Evolutionary conservation across 169 alveolate genomes (phyloP), one percentile per base, ranked within the genome.

Genomic region (Sarcocystis neurona): DNA sequence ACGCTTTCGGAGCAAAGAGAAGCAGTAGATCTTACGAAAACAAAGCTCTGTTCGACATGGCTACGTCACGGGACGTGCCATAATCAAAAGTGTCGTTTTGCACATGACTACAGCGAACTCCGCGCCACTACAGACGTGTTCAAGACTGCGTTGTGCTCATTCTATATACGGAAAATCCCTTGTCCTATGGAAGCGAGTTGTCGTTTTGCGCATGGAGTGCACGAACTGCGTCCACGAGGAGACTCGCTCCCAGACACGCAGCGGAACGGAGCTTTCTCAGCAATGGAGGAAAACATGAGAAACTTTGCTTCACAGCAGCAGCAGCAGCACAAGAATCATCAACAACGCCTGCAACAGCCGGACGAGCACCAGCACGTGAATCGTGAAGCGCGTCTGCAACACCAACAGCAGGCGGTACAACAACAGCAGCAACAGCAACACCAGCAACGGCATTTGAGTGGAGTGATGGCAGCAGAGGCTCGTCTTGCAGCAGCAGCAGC

Each of bases 21-120:
- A 27, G 89, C 92, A 34, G 94, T 92, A n/a, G 92, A 92, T 79
- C 90, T 92, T 37, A 90, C 94, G 48, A 92, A 92, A 66, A 92
- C 94, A 23, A 90, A 90, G 53, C 90, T 92, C 47, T 92, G 94
- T 47, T 94, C 94, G 39, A 87, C 86, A 72, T 90, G 86, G 84
- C 87, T 82, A 63, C 89, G 87, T 44, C 86, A 92, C 46, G 89
- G 90, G 44, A 63, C 79, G 74, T 92, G 94, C 80, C 84, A 78
- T 75, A 89, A 90, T 84, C 87, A 77, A 23, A 89, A 92, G 44
- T 92, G 94, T 58, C 88, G 92, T 58, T 92, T 84, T 79, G 94
- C 94, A 2, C 94, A 92, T 86, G 91, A 90, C 34, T 91, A 90
- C 63, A 82, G 84, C 66, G 94, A 92, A 63, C 66, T 92, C 84